These are phyloP conservation scores for Cercophora sp. DNA, from an alignment of 495 filamentous ascomycete species.

Conservation along the genomic window DNA sequence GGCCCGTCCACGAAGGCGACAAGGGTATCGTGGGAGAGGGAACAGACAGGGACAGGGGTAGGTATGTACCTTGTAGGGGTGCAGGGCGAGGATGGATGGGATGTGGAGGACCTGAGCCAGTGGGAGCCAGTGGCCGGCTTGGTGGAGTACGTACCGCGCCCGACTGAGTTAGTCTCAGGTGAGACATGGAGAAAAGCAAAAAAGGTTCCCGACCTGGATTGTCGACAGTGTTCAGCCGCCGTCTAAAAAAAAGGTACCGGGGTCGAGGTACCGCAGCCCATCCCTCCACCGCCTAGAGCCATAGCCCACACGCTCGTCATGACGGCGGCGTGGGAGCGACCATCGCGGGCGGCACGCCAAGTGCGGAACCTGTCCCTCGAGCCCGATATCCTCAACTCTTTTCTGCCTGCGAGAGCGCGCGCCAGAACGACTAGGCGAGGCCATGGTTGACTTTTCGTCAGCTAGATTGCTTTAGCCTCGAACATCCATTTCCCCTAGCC, in stretches of 20 bases:
- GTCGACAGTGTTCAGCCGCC: conserved; percentile 24
- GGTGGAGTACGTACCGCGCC: conserved; percentile 19
- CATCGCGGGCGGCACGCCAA: not conserved
- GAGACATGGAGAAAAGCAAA: conserved; percentile 21
- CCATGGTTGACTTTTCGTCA: not conserved
- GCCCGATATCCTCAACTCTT: too few species aligned
- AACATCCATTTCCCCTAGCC: not conserved
- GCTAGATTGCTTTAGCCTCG: not conserved
- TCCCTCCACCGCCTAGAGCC: conserved; percentile 4
- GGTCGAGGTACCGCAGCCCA: conserved; percentile 9
- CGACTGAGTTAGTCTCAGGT: conserved; percentile 4
- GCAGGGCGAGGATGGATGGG: not conserved
- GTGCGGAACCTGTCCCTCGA: not conserved
- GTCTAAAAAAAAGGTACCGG: conserved; percentile 15
- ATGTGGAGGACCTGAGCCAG: conserved; percentile 4
- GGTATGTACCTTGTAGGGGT: conserved; percentile 10
- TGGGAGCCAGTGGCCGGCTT: not conserved
- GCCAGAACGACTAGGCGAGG: not conserved
- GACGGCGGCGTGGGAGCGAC: too few species aligned
- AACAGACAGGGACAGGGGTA: conserved; percentile 18
- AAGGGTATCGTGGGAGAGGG: conserved; percentile 8
- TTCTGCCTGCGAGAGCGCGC: too few species aligned
- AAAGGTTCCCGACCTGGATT: conserved; percentile 23
- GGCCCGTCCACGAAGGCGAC: conserved; percentile 13
- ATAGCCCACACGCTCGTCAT: too few species aligned